These are phyloP conservation scores for Penicillium sp. DNA, from an alignment of 2,329 filamentous ascomycete species.

Conservation along the genomic window DNA sequence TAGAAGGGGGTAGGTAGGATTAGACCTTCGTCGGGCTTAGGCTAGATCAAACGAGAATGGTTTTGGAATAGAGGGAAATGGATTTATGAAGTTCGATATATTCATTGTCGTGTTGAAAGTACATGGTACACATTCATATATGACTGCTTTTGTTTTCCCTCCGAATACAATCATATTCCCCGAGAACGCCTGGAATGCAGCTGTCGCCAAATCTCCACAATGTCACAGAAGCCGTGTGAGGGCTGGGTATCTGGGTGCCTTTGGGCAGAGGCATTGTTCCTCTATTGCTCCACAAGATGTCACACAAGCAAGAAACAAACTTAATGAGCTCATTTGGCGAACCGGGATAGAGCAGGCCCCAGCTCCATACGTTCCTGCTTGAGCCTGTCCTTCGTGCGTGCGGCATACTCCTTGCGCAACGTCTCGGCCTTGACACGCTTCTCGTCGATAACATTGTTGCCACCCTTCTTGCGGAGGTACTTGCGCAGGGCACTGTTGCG, in stretches of 20 bases:
- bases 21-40: not conserved
- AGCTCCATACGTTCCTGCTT: conserved; percentile 70
- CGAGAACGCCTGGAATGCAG: conserved; percentile 29
- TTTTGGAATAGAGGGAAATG: not conserved
- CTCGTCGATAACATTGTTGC: conserved; percentile 94
- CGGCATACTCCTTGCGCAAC: conserved; percentile 67
- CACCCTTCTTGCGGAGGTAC: conserved; percentile 86
- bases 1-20: not conserved
- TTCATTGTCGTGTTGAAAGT: conserved; percentile 8
- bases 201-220: conserved; percentile 20
- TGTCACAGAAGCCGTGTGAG: conserved; percentile 19
- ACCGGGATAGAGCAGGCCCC: conserved; percentile 81
- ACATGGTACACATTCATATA: conserved; percentile 12
- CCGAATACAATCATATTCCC: conserved; percentile 22
- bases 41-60: not conserved
- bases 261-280: conserved; percentile 2
- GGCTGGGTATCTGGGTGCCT: conserved; percentile 28
- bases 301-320: conserved; percentile 16
- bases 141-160: conserved; percentile 18
- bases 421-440: conserved; percentile 84
- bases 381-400: conserved; percentile 66
- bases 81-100: conserved; percentile 3
- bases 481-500: conserved; percentile 87
- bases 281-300: conserved; percentile 12
- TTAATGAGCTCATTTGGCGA: conserved; percentile 64